Evolutionary conservation across 306 rosid genomes (phyloP).

Genomic region (Lithocarpus polystachyus): DNA sequence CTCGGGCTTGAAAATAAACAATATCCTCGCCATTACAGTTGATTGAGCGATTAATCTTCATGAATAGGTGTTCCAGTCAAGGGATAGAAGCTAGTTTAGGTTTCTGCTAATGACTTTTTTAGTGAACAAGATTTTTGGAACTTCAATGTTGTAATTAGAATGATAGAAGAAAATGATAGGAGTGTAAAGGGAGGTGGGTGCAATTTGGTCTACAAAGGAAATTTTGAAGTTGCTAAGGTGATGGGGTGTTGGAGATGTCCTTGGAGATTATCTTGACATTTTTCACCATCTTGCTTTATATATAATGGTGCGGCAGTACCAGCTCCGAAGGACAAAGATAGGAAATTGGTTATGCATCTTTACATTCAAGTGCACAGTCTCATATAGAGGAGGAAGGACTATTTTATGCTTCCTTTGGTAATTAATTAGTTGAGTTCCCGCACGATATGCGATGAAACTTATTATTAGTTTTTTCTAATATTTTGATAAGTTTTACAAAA

Average conservation of each 20-base stretch:
- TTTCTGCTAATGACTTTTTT: constrained; percentile 11
- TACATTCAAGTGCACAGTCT: too few species aligned
- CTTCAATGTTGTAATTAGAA: too few species aligned
- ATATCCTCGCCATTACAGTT: constrained; percentile 27
- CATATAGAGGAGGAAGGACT: too few species aligned
- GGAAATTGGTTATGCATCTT: too few species aligned
- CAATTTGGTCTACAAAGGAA: constrained; percentile 19
- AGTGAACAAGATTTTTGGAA: background rate
- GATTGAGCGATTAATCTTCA: background rate
- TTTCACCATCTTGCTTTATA: background rate
- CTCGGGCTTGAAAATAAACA: background rate
- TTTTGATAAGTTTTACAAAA: too few species aligned
- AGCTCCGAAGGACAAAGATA: too few species aligned
- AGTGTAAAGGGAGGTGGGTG: constrained; percentile 7
- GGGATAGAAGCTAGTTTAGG: constrained; percentile 19
- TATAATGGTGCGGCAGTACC: too few species aligned
- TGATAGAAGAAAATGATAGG: constrained; percentile 19
- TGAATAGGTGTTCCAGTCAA: constrained; percentile 14
- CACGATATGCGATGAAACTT: too few species aligned
- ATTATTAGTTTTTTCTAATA: too few species aligned
- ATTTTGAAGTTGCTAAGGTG: background rate
- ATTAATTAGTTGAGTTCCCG: too few species aligned
- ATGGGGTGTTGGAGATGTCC: constrained; percentile 19
- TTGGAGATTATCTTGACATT: background rate
- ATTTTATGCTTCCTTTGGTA: too few species aligned